phyloP scores from a whole-genome alignment of 495 filamentous ascomycete genomes.

The Trichoderma gamsii region DNA sequence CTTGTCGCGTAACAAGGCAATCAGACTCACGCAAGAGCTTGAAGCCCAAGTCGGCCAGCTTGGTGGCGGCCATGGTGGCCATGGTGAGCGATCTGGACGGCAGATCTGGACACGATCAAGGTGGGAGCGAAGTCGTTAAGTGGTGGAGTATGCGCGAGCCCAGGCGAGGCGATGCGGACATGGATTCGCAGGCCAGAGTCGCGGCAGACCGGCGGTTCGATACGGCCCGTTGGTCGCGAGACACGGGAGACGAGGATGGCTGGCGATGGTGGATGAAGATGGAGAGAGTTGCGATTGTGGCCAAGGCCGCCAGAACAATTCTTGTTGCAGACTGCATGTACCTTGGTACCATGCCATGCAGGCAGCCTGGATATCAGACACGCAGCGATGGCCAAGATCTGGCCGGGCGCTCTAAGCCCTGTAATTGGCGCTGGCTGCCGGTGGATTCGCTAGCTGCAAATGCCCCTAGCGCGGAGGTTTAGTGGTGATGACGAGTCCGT shows the following conservation, averaged over 20 bases:
- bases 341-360: neutral
- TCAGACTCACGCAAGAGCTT: conserved; percentile 11
- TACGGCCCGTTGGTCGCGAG: neutral
- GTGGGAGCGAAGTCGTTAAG: neutral
- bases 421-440: neutral
- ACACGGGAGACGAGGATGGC: neutral
- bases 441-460: neutral
- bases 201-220: neutral
- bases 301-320: neutral
- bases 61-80: conserved; percentile 14
- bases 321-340: neutral
- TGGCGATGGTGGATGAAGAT: neutral
- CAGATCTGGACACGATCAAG: conserved; percentile 1
- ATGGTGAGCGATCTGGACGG: conserved; percentile 3
- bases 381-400: neutral
- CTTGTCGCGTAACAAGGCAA: neutral
- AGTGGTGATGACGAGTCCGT: neutral
- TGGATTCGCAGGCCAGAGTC: neutral
- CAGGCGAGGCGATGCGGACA: conserved; percentile 14
- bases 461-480: too few relatives aligned
- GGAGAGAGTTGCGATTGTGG: conserved; percentile 2
- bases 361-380: neutral
- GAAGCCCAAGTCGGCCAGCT: conserved; percentile 11
- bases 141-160: conserved; percentile 10
- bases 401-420: conserved; percentile 6